Conservation (phyloP, 768 basidiomycete genomes). For the Fibroporia radiculosa region DNA sequence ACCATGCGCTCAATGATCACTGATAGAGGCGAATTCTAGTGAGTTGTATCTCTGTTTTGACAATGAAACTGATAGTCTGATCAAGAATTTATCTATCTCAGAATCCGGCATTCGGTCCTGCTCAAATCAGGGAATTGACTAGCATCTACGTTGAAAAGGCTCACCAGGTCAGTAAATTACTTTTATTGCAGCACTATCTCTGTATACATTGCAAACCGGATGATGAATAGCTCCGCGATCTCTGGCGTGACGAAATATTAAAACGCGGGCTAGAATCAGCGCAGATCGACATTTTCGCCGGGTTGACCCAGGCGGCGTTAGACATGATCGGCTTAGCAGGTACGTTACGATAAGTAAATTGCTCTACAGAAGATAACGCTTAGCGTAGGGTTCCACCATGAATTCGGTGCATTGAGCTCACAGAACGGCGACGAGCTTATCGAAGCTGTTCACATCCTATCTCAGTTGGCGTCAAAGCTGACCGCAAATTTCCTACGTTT, state of each 20-base stretch:
- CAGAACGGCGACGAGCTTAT: slow-evolving; percentile 23
- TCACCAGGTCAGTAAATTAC: slow-evolving; percentile 42
- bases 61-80: too few species aligned
- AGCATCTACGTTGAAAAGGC: slow-evolving; percentile 51
- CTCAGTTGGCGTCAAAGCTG: slow-evolving; percentile 27
- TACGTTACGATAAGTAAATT: not conserved
- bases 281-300: slow-evolving; percentile 25
- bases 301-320: slow-evolving; percentile 21
- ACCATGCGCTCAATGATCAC: not conserved
- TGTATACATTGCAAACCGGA: not conserved
- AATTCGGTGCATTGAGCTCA: slow-evolving; percentile 25
- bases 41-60: too few species aligned
- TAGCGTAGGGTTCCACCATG: slow-evolving; percentile 29
- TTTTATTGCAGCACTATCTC: slow-evolving; percentile 22
- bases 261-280: slow-evolving; percentile 10
- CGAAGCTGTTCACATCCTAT: slow-evolving; percentile 21
- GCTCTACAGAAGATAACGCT: not conserved
- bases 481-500: slow-evolving; percentile 6
- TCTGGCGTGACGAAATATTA: slow-evolving; percentile 21
- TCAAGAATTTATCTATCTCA: slow-evolving; percentile 16
- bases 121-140: slow-evolving; percentile 50
- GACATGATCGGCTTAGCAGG: slow-evolving; percentile 6
- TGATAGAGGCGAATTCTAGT: slow-evolving; percentile 32
- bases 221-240: slow-evolving; percentile 4
- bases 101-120: slow-evolving; percentile 63